Evolutionary conservation across 2,329 filamentous ascomycete species (phyloP).

Genomic region (Paraphoma sp.): DNA sequence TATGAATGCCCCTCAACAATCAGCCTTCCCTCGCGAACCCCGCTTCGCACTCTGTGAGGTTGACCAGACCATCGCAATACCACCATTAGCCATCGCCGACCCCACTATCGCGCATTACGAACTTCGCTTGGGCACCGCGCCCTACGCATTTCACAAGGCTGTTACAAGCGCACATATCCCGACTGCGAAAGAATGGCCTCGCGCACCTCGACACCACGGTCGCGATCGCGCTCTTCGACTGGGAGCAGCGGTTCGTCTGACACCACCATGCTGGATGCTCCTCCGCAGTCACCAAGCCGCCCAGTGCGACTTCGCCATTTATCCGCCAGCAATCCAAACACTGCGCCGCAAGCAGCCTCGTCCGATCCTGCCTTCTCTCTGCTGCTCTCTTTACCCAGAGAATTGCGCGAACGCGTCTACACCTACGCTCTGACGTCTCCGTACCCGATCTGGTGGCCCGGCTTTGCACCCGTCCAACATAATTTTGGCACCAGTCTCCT

Average conservation of each 20-base stretch:
- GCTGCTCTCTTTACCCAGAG: slow-evolving; percentile 44
- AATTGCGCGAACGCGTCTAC: slow-evolving; percentile 47
- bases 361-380: slow-evolving; percentile 37
- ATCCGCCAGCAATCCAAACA: slow-evolving; percentile 20
- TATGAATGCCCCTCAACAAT: not conserved
- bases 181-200: slow-evolving; percentile 32
- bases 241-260: slow-evolving; percentile 38
- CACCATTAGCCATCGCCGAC: not conserved
- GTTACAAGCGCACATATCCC: slow-evolving; percentile 1
- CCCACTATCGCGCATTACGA: not conserved
- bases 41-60: not conserved
- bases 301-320: slow-evolving; percentile 37
- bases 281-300: slow-evolving; percentile 28
- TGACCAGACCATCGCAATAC: not conserved
- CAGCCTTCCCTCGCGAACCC: not conserved
- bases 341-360: slow-evolving; percentile 7
- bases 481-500: slow-evolving; percentile 37
- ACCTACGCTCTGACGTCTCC: slow-evolving; percentile 37
- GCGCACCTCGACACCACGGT: slow-evolving; percentile 34
- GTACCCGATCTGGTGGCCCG: slow-evolving; percentile 44
- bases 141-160: slow-evolving; percentile 13
- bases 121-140: slow-evolving; percentile 6
- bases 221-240: slow-evolving; percentile 38
- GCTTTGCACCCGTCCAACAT: slow-evolving; percentile 22
- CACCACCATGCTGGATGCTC: slow-evolving; percentile 43